A percentile compares a stretch with the other conserved stretches of the same genome.
phyloP scores from a whole-genome alignment of 2,329 filamentous ascomycete genomes.

The Ophiostoma perfectum region DNA sequence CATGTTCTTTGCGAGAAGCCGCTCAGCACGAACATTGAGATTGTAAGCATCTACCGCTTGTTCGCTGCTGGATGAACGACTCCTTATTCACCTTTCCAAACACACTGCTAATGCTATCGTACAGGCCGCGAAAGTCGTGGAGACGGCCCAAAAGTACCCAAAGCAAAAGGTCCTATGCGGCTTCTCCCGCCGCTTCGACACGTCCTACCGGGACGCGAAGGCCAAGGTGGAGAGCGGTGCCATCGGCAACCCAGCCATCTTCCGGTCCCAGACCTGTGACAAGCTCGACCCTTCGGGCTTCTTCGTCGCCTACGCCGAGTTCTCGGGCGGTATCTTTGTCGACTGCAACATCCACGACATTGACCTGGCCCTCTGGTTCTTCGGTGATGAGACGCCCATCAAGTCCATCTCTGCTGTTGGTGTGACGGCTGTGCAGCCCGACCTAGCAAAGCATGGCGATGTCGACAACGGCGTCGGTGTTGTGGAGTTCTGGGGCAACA shows the following conservation, averaged over 20 bases:
- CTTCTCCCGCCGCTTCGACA: not conserved
- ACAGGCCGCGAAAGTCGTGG: not conserved
- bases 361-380: not conserved
- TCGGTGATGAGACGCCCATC: not conserved
- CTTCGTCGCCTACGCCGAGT: not conserved
- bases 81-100: too few species aligned
- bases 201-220: not conserved
- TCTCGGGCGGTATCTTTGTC: slow-evolving; percentile 3
- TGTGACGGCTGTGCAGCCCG: not conserved
- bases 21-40: not conserved
- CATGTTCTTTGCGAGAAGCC: not conserved
- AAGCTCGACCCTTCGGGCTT: not conserved
- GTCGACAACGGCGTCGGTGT: not conserved
- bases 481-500: not conserved
- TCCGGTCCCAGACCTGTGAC: not conserved
- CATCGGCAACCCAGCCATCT: not conserved
- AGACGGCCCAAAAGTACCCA: not conserved
- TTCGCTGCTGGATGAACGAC: not conserved
- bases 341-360: slow-evolving; percentile 3
- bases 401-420: not conserved
- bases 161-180: not conserved
- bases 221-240: not conserved
- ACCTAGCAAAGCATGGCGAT: not conserved
- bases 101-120: not conserved
- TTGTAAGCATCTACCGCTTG: not conserved